These are phyloP conservation scores for Luffa aegyptiaca DNA, from an alignment of 306 rosid genomes.

Conservation along the genomic window DNA sequence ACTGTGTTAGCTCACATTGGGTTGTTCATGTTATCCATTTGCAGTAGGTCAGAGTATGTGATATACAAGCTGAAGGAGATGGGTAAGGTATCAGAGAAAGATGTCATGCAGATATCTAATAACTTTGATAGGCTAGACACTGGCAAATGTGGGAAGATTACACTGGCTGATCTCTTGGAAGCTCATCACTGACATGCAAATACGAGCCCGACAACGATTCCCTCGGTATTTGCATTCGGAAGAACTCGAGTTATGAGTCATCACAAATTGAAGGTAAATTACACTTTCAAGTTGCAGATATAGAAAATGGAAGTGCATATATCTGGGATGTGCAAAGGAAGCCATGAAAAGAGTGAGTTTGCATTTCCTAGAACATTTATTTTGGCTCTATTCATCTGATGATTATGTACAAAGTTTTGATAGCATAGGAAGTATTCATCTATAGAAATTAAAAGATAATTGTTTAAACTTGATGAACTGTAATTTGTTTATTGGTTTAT, in stretches of 20 bases:
- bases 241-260: not conserved
- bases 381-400: not conserved
- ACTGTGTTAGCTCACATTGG: not conserved
- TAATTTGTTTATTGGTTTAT: slow-evolving; percentile 9
- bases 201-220: not conserved
- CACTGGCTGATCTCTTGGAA: slow-evolving; percentile 68
- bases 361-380: not conserved
- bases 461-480: not conserved
- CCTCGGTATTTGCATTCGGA: not conserved
- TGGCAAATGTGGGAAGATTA: slow-evolving; percentile 75
- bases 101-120: slow-evolving; percentile 54
- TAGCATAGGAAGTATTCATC: slow-evolving; percentile 6
- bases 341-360: not conserved
- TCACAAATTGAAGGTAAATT: not conserved
- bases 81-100: slow-evolving; percentile 79
- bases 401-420: slow-evolving; percentile 6
- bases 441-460: not conserved
- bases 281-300: not conserved
- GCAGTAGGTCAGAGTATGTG: slow-evolving; percentile 89
- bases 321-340: not conserved
- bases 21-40: not conserved
- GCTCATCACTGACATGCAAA: slow-evolving; percentile 19
- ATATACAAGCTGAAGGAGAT: slow-evolving; percentile 96
- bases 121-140: slow-evolving; percentile 74
- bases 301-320: not conserved